A percentile compares a stretch with the other conserved stretches of the same genome.
Evolutionary conservation across 345 rosid species (phyloP).

Genomic region (Jatropha curcas): DNA sequence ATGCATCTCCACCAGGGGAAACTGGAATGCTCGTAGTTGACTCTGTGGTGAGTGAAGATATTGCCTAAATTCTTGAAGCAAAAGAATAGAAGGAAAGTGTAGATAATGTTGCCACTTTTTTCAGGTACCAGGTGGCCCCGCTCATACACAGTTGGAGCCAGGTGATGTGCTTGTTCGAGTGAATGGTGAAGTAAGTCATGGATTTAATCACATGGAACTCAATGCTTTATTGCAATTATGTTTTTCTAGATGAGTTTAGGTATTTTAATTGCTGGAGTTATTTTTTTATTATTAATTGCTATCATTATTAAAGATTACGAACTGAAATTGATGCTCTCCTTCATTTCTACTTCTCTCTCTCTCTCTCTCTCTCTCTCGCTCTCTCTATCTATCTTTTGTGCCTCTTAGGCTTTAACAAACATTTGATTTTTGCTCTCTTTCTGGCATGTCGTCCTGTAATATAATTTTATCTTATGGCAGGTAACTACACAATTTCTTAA

Average conservation of each 20-base stretch:
- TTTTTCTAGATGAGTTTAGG: neutral
- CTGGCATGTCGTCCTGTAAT: neutral
- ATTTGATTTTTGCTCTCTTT: neutral
- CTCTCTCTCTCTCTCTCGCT: neutral
- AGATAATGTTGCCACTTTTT: conserved; percentile 23
- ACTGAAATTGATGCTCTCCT: neutral
- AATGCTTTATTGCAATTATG: neutral
- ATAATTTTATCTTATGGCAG: conserved; percentile 35
- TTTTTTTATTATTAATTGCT: neutral
- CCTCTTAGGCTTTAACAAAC: neutral
- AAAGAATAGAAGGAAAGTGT: neutral
- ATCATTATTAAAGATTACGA: neutral
- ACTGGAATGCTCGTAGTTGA: conserved; percentile 98
- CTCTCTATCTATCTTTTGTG: neutral
- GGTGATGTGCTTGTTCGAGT: conserved; percentile 93
- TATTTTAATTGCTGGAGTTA: neutral
- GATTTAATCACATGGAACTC: neutral
- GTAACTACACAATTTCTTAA: conserved; percentile 82
- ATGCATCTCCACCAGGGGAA: conserved; percentile 74
- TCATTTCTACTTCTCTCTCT: neutral
- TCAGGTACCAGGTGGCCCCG: conserved; percentile 97
- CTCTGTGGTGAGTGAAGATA: conserved; percentile 60
- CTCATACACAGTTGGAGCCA: conserved; percentile 75
- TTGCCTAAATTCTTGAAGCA: neutral
- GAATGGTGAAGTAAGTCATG: conserved; percentile 77